Conservation (phyloP, 257 asterid species). For the Capsicum baccatum region DNA sequence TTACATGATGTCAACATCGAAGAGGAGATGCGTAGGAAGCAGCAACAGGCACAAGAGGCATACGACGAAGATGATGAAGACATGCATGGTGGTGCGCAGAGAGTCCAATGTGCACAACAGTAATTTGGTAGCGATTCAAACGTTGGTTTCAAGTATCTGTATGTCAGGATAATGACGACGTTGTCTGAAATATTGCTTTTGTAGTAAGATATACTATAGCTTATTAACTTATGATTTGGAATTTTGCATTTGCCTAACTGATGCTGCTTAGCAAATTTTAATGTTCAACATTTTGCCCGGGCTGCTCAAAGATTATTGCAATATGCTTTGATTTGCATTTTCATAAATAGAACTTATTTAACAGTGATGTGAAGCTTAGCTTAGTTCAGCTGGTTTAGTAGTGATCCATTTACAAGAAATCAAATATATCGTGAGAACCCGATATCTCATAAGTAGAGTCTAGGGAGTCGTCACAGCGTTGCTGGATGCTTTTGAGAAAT, state of each 20-base stretch:
- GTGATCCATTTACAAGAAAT: background rate
- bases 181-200: background rate
- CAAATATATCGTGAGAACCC: background rate
- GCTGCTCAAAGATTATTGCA: background rate
- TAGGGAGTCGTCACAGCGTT: no score
- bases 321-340: background rate
- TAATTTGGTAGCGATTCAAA: slow-evolving; percentile 1
- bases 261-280: background rate
- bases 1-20: slow-evolving; percentile 37
- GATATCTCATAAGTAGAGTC: no score
- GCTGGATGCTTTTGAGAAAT: no score
- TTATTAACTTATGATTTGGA: background rate
- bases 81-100: slow-evolving; percentile 37
- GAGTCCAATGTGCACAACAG: slow-evolving; percentile 45
- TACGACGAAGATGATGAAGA: slow-evolving; percentile 37
- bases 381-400: background rate
- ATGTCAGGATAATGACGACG: background rate
- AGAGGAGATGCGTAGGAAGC: slow-evolving; percentile 38
- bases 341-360: background rate
- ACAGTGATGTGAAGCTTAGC: background rate
- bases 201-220: background rate
- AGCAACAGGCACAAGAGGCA: slow-evolving; percentile 34
- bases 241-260: background rate
- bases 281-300: background rate
- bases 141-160: background rate